Conservation (phyloP, 2,329 filamentous ascomycete genomes). For the Colletotrichum spinosum region DNA sequence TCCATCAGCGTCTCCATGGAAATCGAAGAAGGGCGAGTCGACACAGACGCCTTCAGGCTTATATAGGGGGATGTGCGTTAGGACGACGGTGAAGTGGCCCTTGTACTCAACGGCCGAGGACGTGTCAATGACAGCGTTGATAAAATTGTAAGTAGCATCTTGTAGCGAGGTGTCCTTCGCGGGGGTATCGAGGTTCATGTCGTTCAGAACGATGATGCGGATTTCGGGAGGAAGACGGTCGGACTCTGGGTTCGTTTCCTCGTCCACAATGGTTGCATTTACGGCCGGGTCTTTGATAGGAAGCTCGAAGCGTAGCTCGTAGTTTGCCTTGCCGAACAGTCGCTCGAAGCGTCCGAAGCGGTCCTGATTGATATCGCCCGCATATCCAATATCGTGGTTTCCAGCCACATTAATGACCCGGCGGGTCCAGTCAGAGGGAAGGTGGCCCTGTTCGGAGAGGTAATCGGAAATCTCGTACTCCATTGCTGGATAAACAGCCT, state of each 20-base stretch:
- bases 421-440: constrained; percentile 70
- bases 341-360: constrained; percentile 85
- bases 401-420: constrained; percentile 90
- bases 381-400: constrained; percentile 97
- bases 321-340: constrained; percentile 89
- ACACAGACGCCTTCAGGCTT: constrained; percentile 86
- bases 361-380: constrained; percentile 84
- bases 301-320: constrained; percentile 82
- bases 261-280: constrained; percentile 56
- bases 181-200: constrained; percentile 92
- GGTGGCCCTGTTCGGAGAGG: constrained; percentile 55
- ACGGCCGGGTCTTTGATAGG: constrained; percentile 55
- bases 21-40: constrained; percentile 86
- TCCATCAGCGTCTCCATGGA: constrained; percentile 72
- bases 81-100: constrained; percentile 81
- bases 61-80: constrained; percentile 93
- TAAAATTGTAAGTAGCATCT: constrained; percentile 80
- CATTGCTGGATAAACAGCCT: constrained; percentile 59
- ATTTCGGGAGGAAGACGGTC: constrained; percentile 72
- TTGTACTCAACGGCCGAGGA: constrained; percentile 70
- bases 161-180: constrained; percentile 76
- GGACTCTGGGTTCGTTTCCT: constrained; percentile 57
- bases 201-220: constrained; percentile 87
- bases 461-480: constrained; percentile 64
- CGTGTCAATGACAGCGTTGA: constrained; percentile 75